These are phyloP conservation scores for Talaromyces sp. DNA, from an alignment of 2,329 filamentous ascomycete genomes.

Conservation along the genomic window DNA sequence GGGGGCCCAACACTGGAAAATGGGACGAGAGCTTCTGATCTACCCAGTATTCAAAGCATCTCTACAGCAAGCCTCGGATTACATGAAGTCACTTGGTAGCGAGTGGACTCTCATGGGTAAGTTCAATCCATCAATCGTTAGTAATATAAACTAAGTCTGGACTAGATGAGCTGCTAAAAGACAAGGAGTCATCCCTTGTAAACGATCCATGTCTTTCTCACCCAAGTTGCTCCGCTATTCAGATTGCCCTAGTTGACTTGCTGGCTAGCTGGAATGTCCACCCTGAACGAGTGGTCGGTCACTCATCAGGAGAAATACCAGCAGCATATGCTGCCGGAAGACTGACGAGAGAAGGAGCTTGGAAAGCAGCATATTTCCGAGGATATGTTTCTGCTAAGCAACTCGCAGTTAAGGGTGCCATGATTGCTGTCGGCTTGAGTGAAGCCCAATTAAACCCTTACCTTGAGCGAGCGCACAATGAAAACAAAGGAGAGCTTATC, in stretches of 20 bases:
- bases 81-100: conserved; percentile 21
- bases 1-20: conserved; percentile 13
- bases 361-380: conserved; percentile 25
- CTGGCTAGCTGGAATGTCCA: conserved; percentile 21
- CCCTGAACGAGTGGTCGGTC: conserved; percentile 23
- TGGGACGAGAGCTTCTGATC: conserved; percentile 17
- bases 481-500: conserved; percentile 17
- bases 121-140: not conserved
- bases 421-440: conserved; percentile 26
- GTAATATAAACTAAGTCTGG: conserved; percentile 10
- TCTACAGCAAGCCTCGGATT: conserved; percentile 20
- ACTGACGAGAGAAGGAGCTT: conserved; percentile 22
- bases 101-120: conserved; percentile 12
- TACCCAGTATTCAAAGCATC: conserved; percentile 14
- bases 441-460: conserved; percentile 14
- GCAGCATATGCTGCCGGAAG: conserved; percentile 44
- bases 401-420: conserved; percentile 18
- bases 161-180: conserved; percentile 22
- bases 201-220: conserved; percentile 24
- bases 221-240: conserved; percentile 25
- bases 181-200: conserved; percentile 17
- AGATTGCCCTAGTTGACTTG: conserved; percentile 28
- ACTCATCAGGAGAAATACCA: conserved; percentile 35
- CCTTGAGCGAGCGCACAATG: conserved; percentile 13
- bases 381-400: conserved; percentile 22